Base-by-base conservation (phyloP, 108 stramenopile species). In the Chaetoceros tenuissimus region DNA sequence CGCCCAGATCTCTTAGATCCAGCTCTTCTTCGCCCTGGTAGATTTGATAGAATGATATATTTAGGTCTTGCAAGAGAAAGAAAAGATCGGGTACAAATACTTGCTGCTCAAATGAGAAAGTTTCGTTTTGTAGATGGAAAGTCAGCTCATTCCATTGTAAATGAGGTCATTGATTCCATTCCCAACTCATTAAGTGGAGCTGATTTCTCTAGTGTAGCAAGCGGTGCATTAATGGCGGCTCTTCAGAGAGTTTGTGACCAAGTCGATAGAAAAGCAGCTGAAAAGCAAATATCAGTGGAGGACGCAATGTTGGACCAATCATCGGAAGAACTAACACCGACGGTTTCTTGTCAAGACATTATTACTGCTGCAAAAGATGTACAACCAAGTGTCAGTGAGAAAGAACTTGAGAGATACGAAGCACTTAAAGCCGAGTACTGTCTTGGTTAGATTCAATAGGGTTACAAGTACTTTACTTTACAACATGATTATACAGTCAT, bases 1-100 rank as follows among this genome's bases (percentile, higher is more conserved):
- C 93, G 96, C 45, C 96, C 97, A 3, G 97, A 99, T 59, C 71
- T 94, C 13, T 75, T 99, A 23, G 99, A 99, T 77, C 84, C 88
- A 21, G 75, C 94, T 0, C 79, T 99, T 51, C 63, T 96, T 21
- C 91, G 99, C 0, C 99, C 99, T 0, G 99, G 99, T 0, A 81
- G 99, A 40, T 93, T 99, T 59, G 97, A 99, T 82, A 75, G 94
- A 46, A 63, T 89, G 53, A 93, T 99, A 0, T 97, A 95, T 64
- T 72, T 97, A 1, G 96, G 96, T 3, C 65, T 91, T 10, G 74
- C 83, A n/a, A 74, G 71, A 16, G 81, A 77, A 26, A 64, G 62
- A n/a, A 85, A 80, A 26, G 77, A 81, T 13, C 73, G 77, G 22
- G 60, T 78, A 19, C 63, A 79, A 62, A 82, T 98, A 10, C 68